Percentiles rank a stretch among this genome's conserved stretches.
These are phyloP conservation scores for Fraxinus paxiana DNA, from an alignment of 305 asterid genomes.

Conservation along the genomic window DNA sequence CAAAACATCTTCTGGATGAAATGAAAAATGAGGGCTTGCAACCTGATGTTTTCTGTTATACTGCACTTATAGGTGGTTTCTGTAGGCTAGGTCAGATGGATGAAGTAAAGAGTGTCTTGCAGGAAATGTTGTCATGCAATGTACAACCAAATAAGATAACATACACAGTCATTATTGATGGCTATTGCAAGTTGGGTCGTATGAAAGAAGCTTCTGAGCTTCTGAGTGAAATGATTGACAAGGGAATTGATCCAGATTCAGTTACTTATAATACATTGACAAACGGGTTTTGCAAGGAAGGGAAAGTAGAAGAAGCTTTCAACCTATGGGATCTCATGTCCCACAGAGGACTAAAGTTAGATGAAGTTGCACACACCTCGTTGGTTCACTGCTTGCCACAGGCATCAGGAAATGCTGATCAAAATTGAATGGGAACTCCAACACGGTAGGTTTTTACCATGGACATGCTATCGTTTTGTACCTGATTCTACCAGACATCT, in stretches of 20 bases:
- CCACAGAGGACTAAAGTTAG: slow-evolving; percentile 49
- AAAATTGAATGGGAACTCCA: slow-evolving; percentile 30
- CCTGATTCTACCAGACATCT: not conserved
- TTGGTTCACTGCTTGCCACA: slow-evolving; percentile 51
- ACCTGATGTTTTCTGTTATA: slow-evolving; percentile 75
- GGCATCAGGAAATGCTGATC: slow-evolving; percentile 32
- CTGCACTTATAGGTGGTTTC: slow-evolving; percentile 73
- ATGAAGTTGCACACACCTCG: slow-evolving; percentile 61
- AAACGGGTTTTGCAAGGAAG: slow-evolving; percentile 55
- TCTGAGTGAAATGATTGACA: slow-evolving; percentile 61
- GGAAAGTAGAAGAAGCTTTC: slow-evolving; percentile 52
- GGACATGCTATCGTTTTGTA: not conserved
- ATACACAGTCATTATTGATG: slow-evolving; percentile 62
- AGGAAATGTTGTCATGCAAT: slow-evolving; percentile 57
- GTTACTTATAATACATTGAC: slow-evolving; percentile 58
- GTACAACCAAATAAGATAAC: slow-evolving; percentile 69
- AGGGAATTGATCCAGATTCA: slow-evolving; percentile 64
- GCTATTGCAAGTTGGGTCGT: slow-evolving; percentile 61
- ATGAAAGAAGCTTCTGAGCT: slow-evolving; percentile 49
- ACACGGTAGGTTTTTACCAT: not conserved
- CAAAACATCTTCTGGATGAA: slow-evolving; percentile 46
- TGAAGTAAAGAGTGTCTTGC: slow-evolving; percentile 47
- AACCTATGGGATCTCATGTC: slow-evolving; percentile 55
- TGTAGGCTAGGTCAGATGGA: slow-evolving; percentile 75
- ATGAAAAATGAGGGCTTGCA: slow-evolving; percentile 61